phyloP scores from a whole-genome alignment of 2,329 filamentous ascomycete species.

The Fusarium sp. region DNA sequence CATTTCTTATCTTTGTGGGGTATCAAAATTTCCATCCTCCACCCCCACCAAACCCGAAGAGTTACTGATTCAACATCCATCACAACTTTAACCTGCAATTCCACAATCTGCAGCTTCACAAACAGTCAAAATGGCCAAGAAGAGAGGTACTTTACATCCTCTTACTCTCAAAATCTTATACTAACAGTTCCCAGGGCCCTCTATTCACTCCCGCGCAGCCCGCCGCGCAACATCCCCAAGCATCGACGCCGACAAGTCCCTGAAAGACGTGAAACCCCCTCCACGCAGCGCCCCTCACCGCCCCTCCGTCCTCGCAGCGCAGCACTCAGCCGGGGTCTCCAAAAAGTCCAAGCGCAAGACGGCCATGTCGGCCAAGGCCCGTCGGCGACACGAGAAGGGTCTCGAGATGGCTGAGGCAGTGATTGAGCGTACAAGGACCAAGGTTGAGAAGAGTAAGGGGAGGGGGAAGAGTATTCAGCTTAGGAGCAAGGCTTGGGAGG shows the following conservation, averaged over 20 bases:
- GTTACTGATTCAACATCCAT: conserved; percentile 33
- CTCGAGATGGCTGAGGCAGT: conserved; percentile 71
- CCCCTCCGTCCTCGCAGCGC: conserved; percentile 76
- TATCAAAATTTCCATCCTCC: conserved; percentile 45
- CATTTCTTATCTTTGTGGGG: conserved; percentile 42
- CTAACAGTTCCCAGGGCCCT: conserved; percentile 61
- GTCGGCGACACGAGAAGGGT: conserved; percentile 67
- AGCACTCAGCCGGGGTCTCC: conserved; percentile 73
- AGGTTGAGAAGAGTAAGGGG: conserved; percentile 67
- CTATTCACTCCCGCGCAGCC: conserved; percentile 79
- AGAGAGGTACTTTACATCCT: conserved; percentile 40
- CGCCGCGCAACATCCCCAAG: conserved; percentile 78
- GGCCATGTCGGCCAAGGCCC: conserved; percentile 67
- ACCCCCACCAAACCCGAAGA: conserved; percentile 36
- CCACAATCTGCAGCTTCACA: neutral
- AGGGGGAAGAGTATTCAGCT: conserved; percentile 61
- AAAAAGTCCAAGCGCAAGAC: conserved; percentile 74
- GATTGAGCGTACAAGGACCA: conserved; percentile 68
- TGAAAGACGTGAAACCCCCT: conserved; percentile 70
- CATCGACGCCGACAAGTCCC: conserved; percentile 78
- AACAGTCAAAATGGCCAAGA: conserved; percentile 48
- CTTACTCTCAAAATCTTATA: neutral
- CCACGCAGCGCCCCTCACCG: conserved; percentile 56
- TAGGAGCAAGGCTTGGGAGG: conserved; percentile 68
- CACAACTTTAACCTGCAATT: neutral